Percentiles rank a stretch among this genome's conserved stretches.
Evolutionary conservation across 2,329 filamentous ascomycete species (phyloP).

Genomic region (Ophiocordyceps camponoti-saundersi): DNA sequence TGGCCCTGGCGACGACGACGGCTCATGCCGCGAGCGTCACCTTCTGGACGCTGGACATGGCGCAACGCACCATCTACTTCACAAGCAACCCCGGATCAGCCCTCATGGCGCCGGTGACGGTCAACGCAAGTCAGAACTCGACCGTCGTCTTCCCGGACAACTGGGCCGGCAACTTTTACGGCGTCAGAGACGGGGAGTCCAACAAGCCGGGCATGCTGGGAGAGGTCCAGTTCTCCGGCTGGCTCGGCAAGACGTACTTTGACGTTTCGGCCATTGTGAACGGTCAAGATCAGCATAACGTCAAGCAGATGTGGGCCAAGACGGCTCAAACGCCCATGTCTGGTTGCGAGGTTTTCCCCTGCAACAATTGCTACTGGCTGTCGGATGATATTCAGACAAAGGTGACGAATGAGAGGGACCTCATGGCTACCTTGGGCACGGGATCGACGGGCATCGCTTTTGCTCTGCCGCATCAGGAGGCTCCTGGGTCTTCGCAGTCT

Average conservation of each 20-base stretch:
- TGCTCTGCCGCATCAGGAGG: not conserved
- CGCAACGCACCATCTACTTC: conserved; percentile 31
- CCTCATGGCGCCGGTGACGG: conserved; percentile 19
- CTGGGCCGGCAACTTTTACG: conserved; percentile 35
- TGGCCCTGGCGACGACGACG: conserved; percentile 23
- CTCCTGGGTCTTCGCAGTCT: not conserved
- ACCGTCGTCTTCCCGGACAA: conserved; percentile 23
- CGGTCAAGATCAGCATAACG: conserved; percentile 28
- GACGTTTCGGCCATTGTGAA: conserved; percentile 42
- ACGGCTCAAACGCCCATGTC: conserved; percentile 20
- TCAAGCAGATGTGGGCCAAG: conserved; percentile 37
- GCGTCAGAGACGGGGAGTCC: conserved; percentile 24
- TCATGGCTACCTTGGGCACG: conserved; percentile 32
- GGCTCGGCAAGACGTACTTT: conserved; percentile 32
- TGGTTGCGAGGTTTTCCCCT: conserved; percentile 34
- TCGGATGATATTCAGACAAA: conserved; percentile 39
- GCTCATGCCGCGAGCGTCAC: conserved; percentile 32
- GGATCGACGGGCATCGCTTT: conserved; percentile 11
- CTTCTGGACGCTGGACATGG: conserved; percentile 40
- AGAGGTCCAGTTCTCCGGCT: conserved; percentile 32
- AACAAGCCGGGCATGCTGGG: conserved; percentile 33
- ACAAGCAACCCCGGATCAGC: conserved; percentile 22
- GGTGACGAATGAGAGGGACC: conserved; percentile 26
- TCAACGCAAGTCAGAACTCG: conserved; percentile 19
- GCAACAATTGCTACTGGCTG: conserved; percentile 34